Conservation (phyloP, 2,329 filamentous ascomycete species). For the Escovopsis sp. region DNA sequence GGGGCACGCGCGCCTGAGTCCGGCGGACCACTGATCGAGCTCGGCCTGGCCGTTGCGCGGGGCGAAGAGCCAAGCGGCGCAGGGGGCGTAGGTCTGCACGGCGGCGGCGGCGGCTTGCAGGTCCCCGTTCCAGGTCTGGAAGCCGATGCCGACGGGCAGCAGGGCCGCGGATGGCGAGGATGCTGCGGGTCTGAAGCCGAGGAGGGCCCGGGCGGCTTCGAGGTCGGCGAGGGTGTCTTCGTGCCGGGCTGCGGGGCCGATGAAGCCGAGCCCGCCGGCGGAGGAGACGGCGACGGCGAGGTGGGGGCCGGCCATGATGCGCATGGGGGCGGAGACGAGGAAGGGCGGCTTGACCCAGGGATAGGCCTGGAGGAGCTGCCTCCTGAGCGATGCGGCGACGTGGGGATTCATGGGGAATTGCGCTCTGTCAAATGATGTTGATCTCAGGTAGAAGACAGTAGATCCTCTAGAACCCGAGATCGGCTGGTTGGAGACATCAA, state of each 20-base stretch:
- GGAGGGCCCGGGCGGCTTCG: conserved; percentile 12
- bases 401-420: too few relatives aligned
- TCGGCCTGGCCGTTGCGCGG: conserved; percentile 22
- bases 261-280: conserved; percentile 51
- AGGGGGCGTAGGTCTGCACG: conserved; percentile 18
- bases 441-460: too few relatives aligned
- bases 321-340: conserved; percentile 54
- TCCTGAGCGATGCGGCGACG: not conserved
- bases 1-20: conserved; percentile 24
- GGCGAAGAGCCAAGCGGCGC: conserved; percentile 34
- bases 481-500: too few relatives aligned
- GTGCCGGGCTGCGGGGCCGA: conserved; percentile 24
- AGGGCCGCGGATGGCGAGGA: conserved; percentile 2
- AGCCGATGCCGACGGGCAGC: conserved; percentile 31
- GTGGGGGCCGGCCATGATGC: conserved; percentile 38
- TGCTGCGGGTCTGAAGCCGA: conserved; percentile 6
- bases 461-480: too few relatives aligned
- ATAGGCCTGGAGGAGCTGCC: conserved; percentile 7
- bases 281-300: conserved; percentile 52
- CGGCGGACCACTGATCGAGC: conserved; percentile 28
- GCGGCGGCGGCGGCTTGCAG: conserved; percentile 16
- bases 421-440: too few relatives aligned
- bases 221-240: conserved; percentile 17
- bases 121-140: conserved; percentile 29
- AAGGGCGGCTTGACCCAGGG: conserved; percentile 27